Conservation (phyloP, 2,329 filamentous ascomycete species). For the Trichophyton mentagrophytes region DNA sequence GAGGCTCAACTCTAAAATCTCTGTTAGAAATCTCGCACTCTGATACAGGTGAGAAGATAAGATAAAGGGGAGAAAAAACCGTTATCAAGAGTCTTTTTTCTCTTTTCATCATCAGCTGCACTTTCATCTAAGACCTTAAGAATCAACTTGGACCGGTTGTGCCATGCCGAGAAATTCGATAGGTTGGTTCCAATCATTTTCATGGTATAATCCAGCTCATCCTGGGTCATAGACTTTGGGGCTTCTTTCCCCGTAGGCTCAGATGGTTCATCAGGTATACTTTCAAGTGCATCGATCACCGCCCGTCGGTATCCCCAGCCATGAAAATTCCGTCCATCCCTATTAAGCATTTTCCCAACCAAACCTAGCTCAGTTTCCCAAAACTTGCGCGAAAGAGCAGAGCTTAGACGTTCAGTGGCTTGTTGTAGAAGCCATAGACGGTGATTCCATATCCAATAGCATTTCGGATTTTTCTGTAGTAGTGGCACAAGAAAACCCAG, state of each 20-base stretch:
- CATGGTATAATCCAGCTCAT: constrained; percentile 80
- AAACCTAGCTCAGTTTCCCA: constrained; percentile 79
- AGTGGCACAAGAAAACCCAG: constrained; percentile 73
- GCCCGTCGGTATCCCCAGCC: constrained; percentile 85
- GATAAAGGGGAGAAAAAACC: constrained; percentile 35
- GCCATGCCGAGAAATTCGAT: constrained; percentile 96
- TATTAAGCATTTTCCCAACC: constrained; percentile 73
- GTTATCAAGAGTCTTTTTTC: constrained; percentile 58
- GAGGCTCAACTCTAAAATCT: constrained; percentile 52
- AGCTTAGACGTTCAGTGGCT: constrained; percentile 51
- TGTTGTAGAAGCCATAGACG: constrained; percentile 71
- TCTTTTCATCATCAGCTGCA: constrained; percentile 46
- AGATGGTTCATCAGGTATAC: constrained; percentile 21
- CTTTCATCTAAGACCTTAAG: constrained; percentile 61
- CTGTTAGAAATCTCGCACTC: not conserved
- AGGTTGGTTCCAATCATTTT: constrained; percentile 75
- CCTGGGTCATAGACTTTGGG: constrained; percentile 55
- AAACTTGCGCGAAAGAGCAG: constrained; percentile 45
- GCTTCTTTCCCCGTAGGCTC: not conserved
- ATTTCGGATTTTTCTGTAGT: constrained; percentile 78
- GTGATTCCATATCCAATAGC: constrained; percentile 99
- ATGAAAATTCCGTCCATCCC: constrained; percentile 86
- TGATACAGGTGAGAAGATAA: not conserved
- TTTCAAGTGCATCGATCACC: constrained; percentile 65
- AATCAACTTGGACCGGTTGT: constrained; percentile 75